Percentiles rank a stretch among this genome's conserved stretches.
These are phyloP conservation scores for Solanum okadae DNA, from an alignment of 257 asterid genomes.

Conservation along the genomic window DNA sequence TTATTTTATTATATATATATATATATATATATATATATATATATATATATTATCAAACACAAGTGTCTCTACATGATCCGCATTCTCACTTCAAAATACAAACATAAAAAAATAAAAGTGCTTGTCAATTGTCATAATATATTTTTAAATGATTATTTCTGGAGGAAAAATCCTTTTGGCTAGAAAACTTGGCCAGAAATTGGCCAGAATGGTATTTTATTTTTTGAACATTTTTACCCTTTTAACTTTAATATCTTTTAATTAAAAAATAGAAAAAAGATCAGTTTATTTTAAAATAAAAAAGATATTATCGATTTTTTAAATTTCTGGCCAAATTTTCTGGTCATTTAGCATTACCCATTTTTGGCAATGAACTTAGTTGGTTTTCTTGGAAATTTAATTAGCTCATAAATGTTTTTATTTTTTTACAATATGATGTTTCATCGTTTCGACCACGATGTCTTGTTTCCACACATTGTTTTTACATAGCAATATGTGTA, in stretches of 20 bases:
- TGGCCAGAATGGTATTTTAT: too few relatives aligned
- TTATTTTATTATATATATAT: neutral
- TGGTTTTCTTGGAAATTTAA: constrained; percentile 8
- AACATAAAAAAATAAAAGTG: neutral
- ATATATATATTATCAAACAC: neutral
- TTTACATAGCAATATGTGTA: constrained; percentile 17
- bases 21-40: too few relatives aligned
- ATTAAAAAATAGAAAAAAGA: too few relatives aligned
- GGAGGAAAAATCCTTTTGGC: too few relatives aligned
- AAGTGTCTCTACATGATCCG: neutral
- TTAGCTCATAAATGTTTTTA: constrained; percentile 10
- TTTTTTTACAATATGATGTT: constrained; percentile 33
- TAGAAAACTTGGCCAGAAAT: fast-evolving
- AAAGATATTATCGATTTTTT: too few relatives aligned
- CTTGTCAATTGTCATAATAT: too few relatives aligned
- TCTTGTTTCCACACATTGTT: constrained; percentile 44
- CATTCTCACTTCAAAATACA: neutral
- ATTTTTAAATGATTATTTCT: too few relatives aligned
- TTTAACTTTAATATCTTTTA: too few relatives aligned
- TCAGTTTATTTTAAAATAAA: too few relatives aligned
- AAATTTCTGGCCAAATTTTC: too few relatives aligned
- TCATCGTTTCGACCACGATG: constrained; percentile 81
- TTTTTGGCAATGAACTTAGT: neutral
- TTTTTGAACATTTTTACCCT: too few relatives aligned
- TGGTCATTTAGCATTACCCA: too few relatives aligned